Evolutionary conservation across 2,329 filamentous ascomycete species (phyloP).

Genomic region (Pleoardoris graminearum): DNA sequence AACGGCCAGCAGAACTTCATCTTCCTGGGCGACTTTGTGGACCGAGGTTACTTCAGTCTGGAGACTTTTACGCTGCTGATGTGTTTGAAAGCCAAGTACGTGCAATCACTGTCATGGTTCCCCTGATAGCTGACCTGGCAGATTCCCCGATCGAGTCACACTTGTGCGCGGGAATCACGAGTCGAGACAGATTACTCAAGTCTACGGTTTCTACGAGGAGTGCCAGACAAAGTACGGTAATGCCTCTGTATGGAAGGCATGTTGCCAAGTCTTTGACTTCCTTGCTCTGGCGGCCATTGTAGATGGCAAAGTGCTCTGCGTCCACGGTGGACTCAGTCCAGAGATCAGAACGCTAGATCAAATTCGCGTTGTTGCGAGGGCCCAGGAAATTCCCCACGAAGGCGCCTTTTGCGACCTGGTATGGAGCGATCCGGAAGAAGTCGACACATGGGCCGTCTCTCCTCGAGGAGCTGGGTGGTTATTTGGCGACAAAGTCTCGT

Average conservation of each 20-base stretch:
- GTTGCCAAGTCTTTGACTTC: constrained; percentile 98
- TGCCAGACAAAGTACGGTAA: constrained; percentile 99
- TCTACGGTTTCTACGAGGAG: constrained; percentile 99
- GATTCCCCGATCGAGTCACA: constrained; percentile 72
- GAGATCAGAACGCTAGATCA: constrained; percentile 94
- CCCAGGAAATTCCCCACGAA: constrained; percentile 96
- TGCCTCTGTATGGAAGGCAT: constrained; percentile 99
- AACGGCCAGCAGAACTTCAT: constrained; percentile 70
- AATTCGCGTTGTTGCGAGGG: constrained; percentile 71
- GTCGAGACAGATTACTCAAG: constrained; percentile 97
- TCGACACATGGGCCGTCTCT: constrained; percentile 71
- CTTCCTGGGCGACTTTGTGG: constrained; percentile 72
- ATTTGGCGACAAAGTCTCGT: constrained; percentile 72
- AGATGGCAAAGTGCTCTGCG: constrained; percentile 98
- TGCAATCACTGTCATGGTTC: constrained; percentile 6
- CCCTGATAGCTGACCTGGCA: constrained; percentile 32
- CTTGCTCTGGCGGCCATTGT: constrained; percentile 95
- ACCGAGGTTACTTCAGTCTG: constrained; percentile 73
- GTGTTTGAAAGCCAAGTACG: constrained; percentile 72
- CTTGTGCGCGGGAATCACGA: constrained; percentile 87
- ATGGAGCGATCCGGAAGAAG: constrained; percentile 81
- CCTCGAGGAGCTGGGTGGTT: constrained; percentile 70
- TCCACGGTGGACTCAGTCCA: constrained; percentile 95
- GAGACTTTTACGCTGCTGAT: constrained; percentile 74
- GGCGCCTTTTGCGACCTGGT: constrained; percentile 97